These are phyloP conservation scores for Aspergillus felis DNA, from an alignment of 2,329 filamentous ascomycete genomes.

Conservation along the genomic window DNA sequence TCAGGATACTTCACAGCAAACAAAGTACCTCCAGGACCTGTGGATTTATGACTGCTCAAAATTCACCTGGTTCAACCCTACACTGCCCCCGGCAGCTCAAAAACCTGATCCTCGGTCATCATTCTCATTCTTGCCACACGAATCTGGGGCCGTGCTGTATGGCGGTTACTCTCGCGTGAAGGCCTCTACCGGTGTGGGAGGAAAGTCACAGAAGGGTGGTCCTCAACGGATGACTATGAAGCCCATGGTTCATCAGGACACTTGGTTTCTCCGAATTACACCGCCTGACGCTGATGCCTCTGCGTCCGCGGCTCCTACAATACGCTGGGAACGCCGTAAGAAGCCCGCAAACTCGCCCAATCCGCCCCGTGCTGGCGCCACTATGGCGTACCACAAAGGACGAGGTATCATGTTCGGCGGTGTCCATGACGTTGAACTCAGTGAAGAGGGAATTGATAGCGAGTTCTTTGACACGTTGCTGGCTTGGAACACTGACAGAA, in stretches of 20 bases:
- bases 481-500: constrained; percentile 92
- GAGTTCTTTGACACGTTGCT: constrained; percentile 94
- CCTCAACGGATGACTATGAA: constrained; percentile 68
- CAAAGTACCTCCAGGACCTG: constrained; percentile 86
- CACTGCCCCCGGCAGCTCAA: constrained; percentile 70
- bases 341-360: constrained; percentile 84
- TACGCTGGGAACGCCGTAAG: constrained; percentile 92
- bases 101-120: constrained; percentile 89
- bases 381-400: constrained; percentile 92
- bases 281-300: constrained; percentile 66
- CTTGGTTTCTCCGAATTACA: constrained; percentile 82
- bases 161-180: constrained; percentile 95
- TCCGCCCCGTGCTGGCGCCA: constrained; percentile 79
- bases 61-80: constrained; percentile 77
- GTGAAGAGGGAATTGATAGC: constrained; percentile 91
- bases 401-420: constrained; percentile 91
- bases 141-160: constrained; percentile 82
- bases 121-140: constrained; percentile 87
- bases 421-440: constrained; percentile 87
- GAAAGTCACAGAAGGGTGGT: constrained; percentile 61
- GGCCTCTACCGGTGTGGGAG: constrained; percentile 51
- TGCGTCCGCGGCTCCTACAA: constrained; percentile 61
- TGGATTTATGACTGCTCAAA: constrained; percentile 94
- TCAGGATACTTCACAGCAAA: constrained; percentile 92
- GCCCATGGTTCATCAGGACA: constrained; percentile 89